A percentile compares a stretch with the other conserved stretches of the same genome.
These are phyloP conservation scores for Comarum palustre DNA, from an alignment of 306 rosid genomes.

Conservation along the genomic window DNA sequence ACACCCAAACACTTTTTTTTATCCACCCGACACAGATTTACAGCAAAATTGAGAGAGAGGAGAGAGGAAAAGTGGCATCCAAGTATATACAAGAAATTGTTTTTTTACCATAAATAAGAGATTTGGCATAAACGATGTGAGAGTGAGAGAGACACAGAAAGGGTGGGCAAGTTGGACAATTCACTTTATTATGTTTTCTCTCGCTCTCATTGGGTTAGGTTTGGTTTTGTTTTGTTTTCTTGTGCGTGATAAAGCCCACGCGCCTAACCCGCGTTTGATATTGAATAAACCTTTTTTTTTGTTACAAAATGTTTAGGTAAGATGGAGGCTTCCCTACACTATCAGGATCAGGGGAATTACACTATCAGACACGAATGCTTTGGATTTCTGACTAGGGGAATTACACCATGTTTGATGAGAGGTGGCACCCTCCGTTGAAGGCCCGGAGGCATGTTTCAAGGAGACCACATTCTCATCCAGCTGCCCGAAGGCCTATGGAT, in stretches of 20 bases:
- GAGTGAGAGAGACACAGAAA: conserved; percentile 2
- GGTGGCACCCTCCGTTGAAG: no score
- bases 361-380: no score
- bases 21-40: not conserved
- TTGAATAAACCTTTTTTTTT: no score
- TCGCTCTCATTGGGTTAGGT: not conserved
- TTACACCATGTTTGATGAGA: no score
- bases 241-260: not conserved
- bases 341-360: no score
- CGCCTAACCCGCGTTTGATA: not conserved
- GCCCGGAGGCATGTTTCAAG: no score
- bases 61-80: conserved; percentile 19
- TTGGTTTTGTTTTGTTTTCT: not conserved
- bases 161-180: not conserved
- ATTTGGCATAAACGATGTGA: not conserved
- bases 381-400: no score
- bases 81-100: conserved; percentile 3
- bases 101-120: conserved; percentile 19
- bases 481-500: no score
- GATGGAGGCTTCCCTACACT: no score
- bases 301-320: no score
- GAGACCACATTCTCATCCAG: no score
- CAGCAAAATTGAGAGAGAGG: not conserved
- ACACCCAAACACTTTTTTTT: not conserved
- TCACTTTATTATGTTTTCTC: no score